Evolutionary conservation across 352 stramenopile genomes (phyloP), one percentile per base, ranked within the genome.

Genomic region (Pythium plurisporium): DNA sequence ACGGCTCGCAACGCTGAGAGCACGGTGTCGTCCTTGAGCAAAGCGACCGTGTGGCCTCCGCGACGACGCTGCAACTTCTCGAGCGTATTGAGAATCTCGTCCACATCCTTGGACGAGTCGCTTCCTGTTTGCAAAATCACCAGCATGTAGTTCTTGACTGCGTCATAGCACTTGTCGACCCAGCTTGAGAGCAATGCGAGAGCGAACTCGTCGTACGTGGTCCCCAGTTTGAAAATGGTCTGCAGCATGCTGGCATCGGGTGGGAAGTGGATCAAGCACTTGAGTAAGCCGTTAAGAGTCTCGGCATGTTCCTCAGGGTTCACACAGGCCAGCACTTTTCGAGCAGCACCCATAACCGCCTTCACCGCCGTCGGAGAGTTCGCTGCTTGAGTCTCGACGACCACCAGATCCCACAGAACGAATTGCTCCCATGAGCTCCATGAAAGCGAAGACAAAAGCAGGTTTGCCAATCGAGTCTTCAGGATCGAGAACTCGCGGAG

Each of bases 341-440:
- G 74, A 27, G 78, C 69, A 0, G 84, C 82, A n/a, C 73, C 76
- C 65, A 91, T 82, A 27, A 91, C 70, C 27, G 71, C 63, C 53
- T 80, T 88, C 31, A 69, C 60, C 4, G 55, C 63, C 7, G 55
- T 31, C 3, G 57, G 30, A 1, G 59, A 34, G 26, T 84, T 68
- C 8, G 73, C 67, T 12, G 73, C 54, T 42, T 90, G 79, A 7
- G 85, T 73, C 51, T 94, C 84, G 0, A 75, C 68, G 0, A 89
- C 54, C 6, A 92, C 72, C 14, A 94, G 67, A 59, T 94, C 84
- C 84, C 84, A 94, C 54, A 91, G 69, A 1, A 73, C 74, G 40
- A 78, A 87, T 60, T 94, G 84, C 47, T 94, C 82, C 82, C 82
- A 94, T 17, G 84, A 91, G 14, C 64, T 91, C 84, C 84, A 94